Evolutionary conservation across 768 basidiomycete genomes (phyloP).

Genomic region (Amanita rubescens): DNA sequence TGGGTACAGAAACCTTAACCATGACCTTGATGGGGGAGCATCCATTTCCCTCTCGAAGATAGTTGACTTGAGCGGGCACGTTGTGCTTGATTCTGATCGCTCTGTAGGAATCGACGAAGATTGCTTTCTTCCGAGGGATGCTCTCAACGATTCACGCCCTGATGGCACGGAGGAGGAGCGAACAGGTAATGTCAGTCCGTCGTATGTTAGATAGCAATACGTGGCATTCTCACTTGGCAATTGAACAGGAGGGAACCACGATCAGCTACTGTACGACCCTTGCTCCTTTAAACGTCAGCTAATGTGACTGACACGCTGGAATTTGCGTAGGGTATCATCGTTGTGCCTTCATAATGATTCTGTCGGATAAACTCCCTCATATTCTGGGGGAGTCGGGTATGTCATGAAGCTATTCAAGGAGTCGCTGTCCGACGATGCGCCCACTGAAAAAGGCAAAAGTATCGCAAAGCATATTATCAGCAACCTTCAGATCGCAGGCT

Average conservation of each 20-base stretch:
- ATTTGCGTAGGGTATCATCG: constrained; percentile 16
- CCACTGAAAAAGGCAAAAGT: neutral
- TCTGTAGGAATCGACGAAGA: neutral
- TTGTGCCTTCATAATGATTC: constrained; percentile 26
- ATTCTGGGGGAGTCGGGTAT: neutral
- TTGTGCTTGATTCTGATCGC: neutral
- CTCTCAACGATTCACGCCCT: neutral
- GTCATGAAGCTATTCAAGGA: neutral
- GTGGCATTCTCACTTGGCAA: too few relatives aligned
- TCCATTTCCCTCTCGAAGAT: constrained; percentile 11
- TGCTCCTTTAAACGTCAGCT: neutral
- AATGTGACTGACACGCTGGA: constrained; percentile 10
- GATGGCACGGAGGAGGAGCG: too few relatives aligned
- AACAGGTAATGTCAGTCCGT: neutral
- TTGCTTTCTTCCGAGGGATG: neutral
- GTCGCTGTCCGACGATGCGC: neutral
- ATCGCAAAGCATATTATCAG: constrained; percentile 13
- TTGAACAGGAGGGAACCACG: constrained; percentile 15
- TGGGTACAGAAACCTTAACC: too few relatives aligned
- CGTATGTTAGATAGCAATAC: too few relatives aligned
- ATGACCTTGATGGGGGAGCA: neutral
- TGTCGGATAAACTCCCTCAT: constrained; percentile 10
- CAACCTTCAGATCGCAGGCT: constrained; percentile 1
- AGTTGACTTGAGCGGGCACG: constrained; percentile 3
- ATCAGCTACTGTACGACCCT: constrained; percentile 22